Evolutionary conservation across 2,329 filamentous ascomycete genomes (phyloP).

Genomic region (Microascus cirrosus): DNA sequence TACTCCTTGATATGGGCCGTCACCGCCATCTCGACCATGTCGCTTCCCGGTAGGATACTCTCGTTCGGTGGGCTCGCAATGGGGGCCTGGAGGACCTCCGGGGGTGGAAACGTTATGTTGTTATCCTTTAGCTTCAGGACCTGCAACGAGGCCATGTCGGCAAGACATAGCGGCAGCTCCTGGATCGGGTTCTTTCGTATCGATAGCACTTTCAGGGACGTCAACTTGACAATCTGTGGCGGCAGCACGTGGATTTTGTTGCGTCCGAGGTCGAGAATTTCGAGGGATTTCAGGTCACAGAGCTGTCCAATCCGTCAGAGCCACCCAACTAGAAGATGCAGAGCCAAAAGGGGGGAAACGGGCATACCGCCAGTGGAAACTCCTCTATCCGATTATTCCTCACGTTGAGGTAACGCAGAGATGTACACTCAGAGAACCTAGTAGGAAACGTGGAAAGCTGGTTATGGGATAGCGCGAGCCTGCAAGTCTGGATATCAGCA

Average conservation of each 20-base stretch:
- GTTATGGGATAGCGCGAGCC: constrained; percentile 74
- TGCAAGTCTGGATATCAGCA: constrained; percentile 19
- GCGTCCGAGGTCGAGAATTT: constrained; percentile 85
- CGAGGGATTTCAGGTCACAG: constrained; percentile 73
- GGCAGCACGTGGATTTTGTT: constrained; percentile 75
- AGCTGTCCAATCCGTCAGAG: constrained; percentile 40
- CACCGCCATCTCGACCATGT: constrained; percentile 49
- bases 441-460: constrained; percentile 57
- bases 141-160: constrained; percentile 81
- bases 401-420: constrained; percentile 70
- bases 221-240: constrained; percentile 66
- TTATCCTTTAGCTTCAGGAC: constrained; percentile 87
- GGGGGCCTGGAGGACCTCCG: constrained; percentile 46
- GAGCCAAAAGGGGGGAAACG: neutral
- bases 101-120: constrained; percentile 69
- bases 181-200: constrained; percentile 80
- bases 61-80: constrained; percentile 40
- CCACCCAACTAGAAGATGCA: neutral
- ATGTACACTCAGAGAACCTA: constrained; percentile 65
- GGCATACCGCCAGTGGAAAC: constrained; percentile 43
- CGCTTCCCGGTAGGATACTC: constrained; percentile 41
- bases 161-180: constrained; percentile 70
- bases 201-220: constrained; percentile 79
- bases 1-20: constrained; percentile 53
- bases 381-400: constrained; percentile 62